Base-by-base conservation (phyloP, 441 rosid genomes). In the Populus trichocarpa region DNA sequence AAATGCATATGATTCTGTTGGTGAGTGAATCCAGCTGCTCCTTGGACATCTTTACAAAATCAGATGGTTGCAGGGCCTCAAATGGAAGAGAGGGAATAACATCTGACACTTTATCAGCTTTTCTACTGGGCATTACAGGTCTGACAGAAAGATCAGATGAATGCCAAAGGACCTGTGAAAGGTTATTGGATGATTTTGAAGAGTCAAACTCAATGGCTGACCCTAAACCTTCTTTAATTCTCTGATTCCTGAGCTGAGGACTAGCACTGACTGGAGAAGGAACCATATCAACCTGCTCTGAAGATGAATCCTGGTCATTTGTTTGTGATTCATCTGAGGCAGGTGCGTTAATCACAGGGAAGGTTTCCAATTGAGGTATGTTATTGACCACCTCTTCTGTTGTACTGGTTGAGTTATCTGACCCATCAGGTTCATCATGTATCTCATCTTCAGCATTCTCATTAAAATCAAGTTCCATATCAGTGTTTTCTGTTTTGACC, bases 401-500 rank as follows among this genome's bases (percentile, higher is more conserved):
- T 53, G 77, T 71, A 81, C 84, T 85, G 71, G 79, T 71, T 57
- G 89, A 74, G 76, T 81, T 86, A 40, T 90, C 97, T 59, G 85
- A 79, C 63, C 87, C 93, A 71, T 93, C 97, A 68, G 86, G 63
- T 80, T 96, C 99, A 73, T 94, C 97, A n/a, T 86, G 88, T 68
- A 79, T 75, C 83, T 96, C 99, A 63, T 92, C 97, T 75, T 93
- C 97, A 69, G 79, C 69, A 76, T 88, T 88, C 87, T 96, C 99
- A 79, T 92, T 86, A 83, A 96, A 96, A 87, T 96, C 96, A 82
- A 96, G 98, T 82, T 96, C 99, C 99, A 96, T 94, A 80, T 96
- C 98, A 4, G 90, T 91, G 85, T 94, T 91, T 83, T 96, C 97
- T 65, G 93, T 91, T 84, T 94, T 92, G 73, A 96, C 96, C 80